Evolutionary conservation across 2,329 filamentous ascomycete species (phyloP).

Genomic region (Fusarium newnesense): DNA sequence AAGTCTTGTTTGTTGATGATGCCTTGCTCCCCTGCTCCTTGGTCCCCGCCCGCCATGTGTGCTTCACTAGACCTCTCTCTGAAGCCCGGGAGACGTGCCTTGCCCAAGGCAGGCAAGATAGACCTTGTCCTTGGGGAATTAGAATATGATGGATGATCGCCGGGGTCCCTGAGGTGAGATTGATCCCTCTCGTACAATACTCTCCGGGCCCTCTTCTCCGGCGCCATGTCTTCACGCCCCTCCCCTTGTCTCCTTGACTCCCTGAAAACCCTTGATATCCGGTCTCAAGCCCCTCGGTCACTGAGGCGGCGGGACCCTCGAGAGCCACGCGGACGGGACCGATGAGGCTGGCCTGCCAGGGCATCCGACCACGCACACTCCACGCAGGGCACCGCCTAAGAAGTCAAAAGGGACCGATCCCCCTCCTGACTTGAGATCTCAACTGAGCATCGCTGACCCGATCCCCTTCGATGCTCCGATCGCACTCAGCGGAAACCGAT

Average conservation of each 20-base stretch:
- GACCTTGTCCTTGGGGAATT: neutral
- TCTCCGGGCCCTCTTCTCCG: slow-evolving; percentile 32
- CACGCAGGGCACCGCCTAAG: slow-evolving; percentile 5
- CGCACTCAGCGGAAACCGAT: slow-evolving; percentile 26
- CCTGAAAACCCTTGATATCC: slow-evolving; percentile 23
- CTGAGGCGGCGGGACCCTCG: slow-evolving; percentile 26
- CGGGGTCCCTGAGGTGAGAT: slow-evolving; percentile 13
- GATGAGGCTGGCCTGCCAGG: slow-evolving; percentile 39
- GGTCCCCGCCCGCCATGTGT: slow-evolving; percentile 29
- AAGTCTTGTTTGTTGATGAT: neutral
- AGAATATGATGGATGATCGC: slow-evolving; percentile 24
- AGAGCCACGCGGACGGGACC: slow-evolving; percentile 39
- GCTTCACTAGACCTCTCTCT: neutral
- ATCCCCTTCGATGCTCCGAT: slow-evolving; percentile 28
- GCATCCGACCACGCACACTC: slow-evolving; percentile 22
- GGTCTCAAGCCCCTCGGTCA: slow-evolving; percentile 19
- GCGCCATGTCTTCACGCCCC: slow-evolving; percentile 19
- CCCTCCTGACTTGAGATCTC: slow-evolving; percentile 41
- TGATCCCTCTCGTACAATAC: neutral
- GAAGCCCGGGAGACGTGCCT: neutral
- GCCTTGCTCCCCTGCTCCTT: neutral
- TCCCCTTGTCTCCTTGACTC: neutral
- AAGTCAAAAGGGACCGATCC: slow-evolving; percentile 38
- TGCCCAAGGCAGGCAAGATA: neutral
- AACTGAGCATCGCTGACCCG: slow-evolving; percentile 37